Conservation (phyloP, 257 asterid species). For the Solanum virginianum region DNA sequence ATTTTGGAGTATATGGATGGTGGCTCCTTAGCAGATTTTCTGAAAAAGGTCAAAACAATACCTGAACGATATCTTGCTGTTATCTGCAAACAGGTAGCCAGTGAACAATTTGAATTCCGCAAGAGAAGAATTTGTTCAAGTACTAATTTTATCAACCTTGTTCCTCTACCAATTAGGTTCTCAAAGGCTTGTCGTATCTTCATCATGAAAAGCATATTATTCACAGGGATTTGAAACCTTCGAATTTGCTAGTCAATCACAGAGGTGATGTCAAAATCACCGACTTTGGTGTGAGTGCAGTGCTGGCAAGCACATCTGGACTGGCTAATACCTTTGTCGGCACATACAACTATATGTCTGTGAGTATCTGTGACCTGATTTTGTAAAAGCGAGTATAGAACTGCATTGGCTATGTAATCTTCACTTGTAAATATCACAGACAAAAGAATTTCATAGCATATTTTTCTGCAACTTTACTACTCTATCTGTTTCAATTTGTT, state of each 20-base stretch:
- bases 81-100: slow-evolving; percentile 77
- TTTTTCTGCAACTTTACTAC: not conserved
- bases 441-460: not conserved
- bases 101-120: not conserved
- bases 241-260: slow-evolving; percentile 87
- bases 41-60: slow-evolving; percentile 60
- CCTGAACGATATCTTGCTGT: slow-evolving; percentile 97
- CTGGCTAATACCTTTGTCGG: slow-evolving; percentile 92
- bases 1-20: slow-evolving; percentile 99
- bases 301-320: slow-evolving; percentile 78
- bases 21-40: slow-evolving; percentile 91
- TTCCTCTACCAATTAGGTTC: slow-evolving; percentile 44
- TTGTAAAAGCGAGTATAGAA: not conserved
- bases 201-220: slow-evolving; percentile 95
- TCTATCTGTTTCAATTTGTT: not conserved
- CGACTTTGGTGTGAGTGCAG: slow-evolving; percentile 93
- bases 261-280: slow-evolving; percentile 97
- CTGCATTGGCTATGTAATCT: not conserved
- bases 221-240: slow-evolving; percentile 94
- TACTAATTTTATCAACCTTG: not conserved
- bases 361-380: slow-evolving; percentile 30
- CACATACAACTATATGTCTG: slow-evolving; percentile 98
- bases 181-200: slow-evolving; percentile 95
- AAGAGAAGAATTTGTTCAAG: not conserved
- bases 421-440: not conserved